Evolutionary conservation across 2,329 filamentous ascomycete species (phyloP), one percentile per base, ranked within the genome.

Genomic region (Geosmithia morbida): DNA sequence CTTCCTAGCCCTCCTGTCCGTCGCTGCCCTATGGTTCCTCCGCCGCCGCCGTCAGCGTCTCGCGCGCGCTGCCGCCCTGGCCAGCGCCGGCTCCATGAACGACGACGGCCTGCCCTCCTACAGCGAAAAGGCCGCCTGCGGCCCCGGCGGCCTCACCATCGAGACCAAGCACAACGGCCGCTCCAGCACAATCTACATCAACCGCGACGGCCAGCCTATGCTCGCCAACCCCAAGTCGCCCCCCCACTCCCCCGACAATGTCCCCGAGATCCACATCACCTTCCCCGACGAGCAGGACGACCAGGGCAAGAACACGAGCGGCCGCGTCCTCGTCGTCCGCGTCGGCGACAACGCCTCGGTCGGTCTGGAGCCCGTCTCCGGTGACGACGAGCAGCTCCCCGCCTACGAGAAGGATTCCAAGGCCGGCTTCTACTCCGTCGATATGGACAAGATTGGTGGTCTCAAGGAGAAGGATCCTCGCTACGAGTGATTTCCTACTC

Each of bases 251-350:
- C 83, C 85, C n/a, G 86, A 79, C 64, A 83, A 85, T 54, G 76
- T 97, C 26, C 92, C 92, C 18, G 86, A 97, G 68, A 98, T 98
- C 59, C 87, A 89, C 66, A 95, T 98, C 65, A 97, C 92, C 37
- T 97, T 98, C 71, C 92, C 92, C 16, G 87, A 94, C 57, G 92
- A 97, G 71, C 83, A 94, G 56, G 89, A 96, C 60, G 85, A 87
- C 55, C 70, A 78, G 48, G 90, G 90, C 55, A 87, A 81, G 65
- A 75, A 76, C 56, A 85, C 85, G 69, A 87, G 83, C 54, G 90
- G 90, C 33, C 81, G 89, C 30, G 88, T 97, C 46, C 84, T 98
- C 19, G 80, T 97, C 37, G 90, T 98, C 48, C 79, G 87, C 46
- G 87, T 97, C 46, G 88, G 89, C 52, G 92, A 97, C 54, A 83